phyloP scores from a whole-genome alignment of 768 basidiomycete species.

The Suillus hirtellus region DNA sequence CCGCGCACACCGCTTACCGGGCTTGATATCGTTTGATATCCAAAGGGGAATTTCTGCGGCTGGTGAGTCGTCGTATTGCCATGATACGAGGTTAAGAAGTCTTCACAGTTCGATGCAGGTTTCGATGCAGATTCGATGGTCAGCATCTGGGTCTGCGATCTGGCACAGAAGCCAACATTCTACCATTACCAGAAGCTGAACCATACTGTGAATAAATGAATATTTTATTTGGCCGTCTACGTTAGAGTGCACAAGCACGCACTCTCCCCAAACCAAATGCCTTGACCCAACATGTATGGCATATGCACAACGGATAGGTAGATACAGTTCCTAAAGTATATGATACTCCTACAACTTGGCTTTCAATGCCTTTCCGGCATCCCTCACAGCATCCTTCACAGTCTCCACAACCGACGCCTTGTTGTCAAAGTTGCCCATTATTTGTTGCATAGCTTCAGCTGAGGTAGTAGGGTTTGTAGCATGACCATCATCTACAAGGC shows the following conservation, averaged over 20 bases:
- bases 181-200: not conserved
- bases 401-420: constrained; percentile 41
- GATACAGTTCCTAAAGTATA: not conserved
- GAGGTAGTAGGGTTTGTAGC: constrained; percentile 79
- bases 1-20: not conserved
- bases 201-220: not conserved
- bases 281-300: not conserved
- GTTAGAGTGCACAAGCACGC: not conserved
- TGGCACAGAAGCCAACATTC: not conserved
- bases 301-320: too few species aligned
- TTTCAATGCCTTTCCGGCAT: constrained; percentile 41
- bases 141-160: not conserved
- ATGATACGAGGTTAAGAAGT: not conserved
- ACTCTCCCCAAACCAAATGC: not conserved
- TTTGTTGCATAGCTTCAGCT: constrained; percentile 76
- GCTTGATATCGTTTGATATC: not conserved
- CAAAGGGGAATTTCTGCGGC: not conserved
- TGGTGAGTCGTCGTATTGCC: not conserved
- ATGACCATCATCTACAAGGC: constrained; percentile 65
- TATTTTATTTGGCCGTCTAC: not conserved
- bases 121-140: not conserved
- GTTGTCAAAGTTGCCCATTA: constrained; percentile 60
- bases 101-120: not conserved
- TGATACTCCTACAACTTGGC: constrained; percentile 46
- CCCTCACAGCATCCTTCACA: constrained; percentile 52